Evolutionary conservation across 1,139 yeast species (phyloP).

Genomic region (Maudiozyma humilis): DNA sequence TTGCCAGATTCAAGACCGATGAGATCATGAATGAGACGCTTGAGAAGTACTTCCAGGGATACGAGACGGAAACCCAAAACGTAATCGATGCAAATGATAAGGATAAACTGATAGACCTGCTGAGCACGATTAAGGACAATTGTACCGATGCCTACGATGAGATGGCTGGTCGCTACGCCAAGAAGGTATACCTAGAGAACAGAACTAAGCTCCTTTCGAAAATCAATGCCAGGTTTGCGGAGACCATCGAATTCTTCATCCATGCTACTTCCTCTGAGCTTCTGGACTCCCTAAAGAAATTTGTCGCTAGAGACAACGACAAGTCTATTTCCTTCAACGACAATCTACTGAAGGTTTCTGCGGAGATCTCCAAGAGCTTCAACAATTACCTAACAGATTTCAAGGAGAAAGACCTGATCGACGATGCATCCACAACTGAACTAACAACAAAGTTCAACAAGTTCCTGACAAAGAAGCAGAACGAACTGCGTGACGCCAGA

Average conservation of each 20-base stretch:
- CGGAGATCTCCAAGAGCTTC: neutral
- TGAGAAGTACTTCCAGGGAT: constrained; percentile 20
- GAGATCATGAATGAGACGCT: constrained; percentile 49
- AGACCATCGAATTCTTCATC: constrained; percentile 19
- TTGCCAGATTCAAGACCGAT: constrained; percentile 90
- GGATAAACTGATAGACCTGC: constrained; percentile 36
- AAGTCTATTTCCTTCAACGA: constrained; percentile 7
- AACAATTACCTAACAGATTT: constrained; percentile 1
- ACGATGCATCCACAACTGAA: neutral
- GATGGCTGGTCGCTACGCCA: constrained; percentile 65
- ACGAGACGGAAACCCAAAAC: constrained; percentile 13
- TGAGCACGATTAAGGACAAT: constrained; percentile 38
- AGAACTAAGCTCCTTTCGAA: constrained; percentile 41
- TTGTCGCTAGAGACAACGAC: constrained; percentile 1
- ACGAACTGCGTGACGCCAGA: constrained; percentile 20
- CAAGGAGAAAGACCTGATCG: constrained; percentile 5
- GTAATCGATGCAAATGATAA: constrained; percentile 26
- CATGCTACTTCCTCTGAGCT: constrained; percentile 10
- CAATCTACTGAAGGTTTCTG: constrained; percentile 11
- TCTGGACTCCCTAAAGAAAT: constrained; percentile 5
- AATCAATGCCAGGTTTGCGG: constrained; percentile 39
- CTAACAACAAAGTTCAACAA: constrained; percentile 4
- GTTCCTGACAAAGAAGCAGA: constrained; percentile 10
- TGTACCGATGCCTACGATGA: constrained; percentile 52
- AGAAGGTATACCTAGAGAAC: constrained; percentile 57